Conservation (phyloP, 805 yeast genomes). For the Lipomyces spencermartinsiae region DNA sequence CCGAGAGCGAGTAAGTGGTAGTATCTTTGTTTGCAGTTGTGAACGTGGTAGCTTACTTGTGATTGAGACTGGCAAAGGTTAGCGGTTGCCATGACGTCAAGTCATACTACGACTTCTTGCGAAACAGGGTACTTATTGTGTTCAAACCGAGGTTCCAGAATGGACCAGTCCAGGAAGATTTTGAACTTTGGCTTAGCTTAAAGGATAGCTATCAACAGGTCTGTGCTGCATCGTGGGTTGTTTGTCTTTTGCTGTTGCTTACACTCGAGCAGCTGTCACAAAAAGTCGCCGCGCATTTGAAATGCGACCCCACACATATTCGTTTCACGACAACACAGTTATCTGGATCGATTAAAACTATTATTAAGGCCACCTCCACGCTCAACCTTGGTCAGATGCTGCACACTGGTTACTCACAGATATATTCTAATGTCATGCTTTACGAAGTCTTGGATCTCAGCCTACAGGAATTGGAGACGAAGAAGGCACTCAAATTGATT, state of each 20-base stretch:
- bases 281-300: slow-evolving; percentile 62
- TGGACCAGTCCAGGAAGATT: slow-evolving; percentile 43
- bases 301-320: slow-evolving; percentile 63
- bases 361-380: slow-evolving; percentile 46
- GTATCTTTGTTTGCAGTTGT: background rate
- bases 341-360: slow-evolving; percentile 54
- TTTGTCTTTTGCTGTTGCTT: background rate
- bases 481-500: slow-evolving; percentile 66
- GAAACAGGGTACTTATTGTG: slow-evolving; percentile 42
- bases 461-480: slow-evolving; percentile 75
- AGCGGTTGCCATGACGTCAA: slow-evolving; percentile 27
- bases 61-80: slow-evolving; percentile 6
- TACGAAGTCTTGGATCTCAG: slow-evolving; percentile 81
- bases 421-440: slow-evolving; percentile 51
- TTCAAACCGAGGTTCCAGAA: slow-evolving; percentile 41
- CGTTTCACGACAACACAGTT: slow-evolving; percentile 69
- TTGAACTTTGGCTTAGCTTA: slow-evolving; percentile 69
- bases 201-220: slow-evolving; percentile 59
- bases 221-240: background rate
- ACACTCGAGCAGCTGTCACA: slow-evolving; percentile 52
- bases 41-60: background rate
- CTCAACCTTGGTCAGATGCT: slow-evolving; percentile 48
- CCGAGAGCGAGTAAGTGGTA: slow-evolving; percentile 36
- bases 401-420: slow-evolving; percentile 22
- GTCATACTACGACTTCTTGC: slow-evolving; percentile 46